These are phyloP conservation scores for Pleurotus eryngii DNA, from an alignment of 768 basidiomycete genomes.

Conservation along the genomic window DNA sequence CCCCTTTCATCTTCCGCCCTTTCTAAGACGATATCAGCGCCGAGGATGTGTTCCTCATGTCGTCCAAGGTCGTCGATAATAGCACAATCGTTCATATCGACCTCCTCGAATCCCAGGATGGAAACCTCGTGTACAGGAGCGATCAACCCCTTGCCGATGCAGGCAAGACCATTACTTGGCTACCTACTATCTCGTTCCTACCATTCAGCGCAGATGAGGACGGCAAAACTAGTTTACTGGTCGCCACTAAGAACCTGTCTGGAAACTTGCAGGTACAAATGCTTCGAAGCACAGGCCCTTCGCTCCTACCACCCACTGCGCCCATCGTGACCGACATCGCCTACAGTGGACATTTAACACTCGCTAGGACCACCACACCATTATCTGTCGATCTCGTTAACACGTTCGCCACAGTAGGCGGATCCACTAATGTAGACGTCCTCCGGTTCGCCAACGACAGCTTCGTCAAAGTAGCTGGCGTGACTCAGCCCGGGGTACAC, in stretches of 20 bases:
- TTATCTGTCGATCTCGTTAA: constrained; percentile 1
- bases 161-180: not conserved
- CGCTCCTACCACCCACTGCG: not conserved
- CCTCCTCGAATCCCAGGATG: constrained; percentile 3
- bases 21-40: not conserved
- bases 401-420: not conserved
- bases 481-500: constrained; percentile 1
- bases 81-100: not conserved
- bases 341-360: not conserved
- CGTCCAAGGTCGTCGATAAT: not conserved
- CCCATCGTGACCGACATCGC: not conserved
- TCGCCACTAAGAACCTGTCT: constrained; percentile 1
- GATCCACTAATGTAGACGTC: constrained; percentile 1
- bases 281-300: constrained; percentile 4
- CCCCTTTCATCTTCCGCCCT: not conserved
- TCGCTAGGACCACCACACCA: not conserved
- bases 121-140: not conserved
- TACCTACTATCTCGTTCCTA: not conserved
- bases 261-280: constrained; percentile 4
- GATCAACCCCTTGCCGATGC: not conserved
- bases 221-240: constrained; percentile 2
- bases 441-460: constrained; percentile 3
- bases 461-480: not conserved
- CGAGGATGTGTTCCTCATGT: constrained; percentile 7
- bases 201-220: constrained; percentile 3